phyloP scores from a whole-genome alignment of 208 protist species.

The Endotrypanum monterogeii region DNA sequence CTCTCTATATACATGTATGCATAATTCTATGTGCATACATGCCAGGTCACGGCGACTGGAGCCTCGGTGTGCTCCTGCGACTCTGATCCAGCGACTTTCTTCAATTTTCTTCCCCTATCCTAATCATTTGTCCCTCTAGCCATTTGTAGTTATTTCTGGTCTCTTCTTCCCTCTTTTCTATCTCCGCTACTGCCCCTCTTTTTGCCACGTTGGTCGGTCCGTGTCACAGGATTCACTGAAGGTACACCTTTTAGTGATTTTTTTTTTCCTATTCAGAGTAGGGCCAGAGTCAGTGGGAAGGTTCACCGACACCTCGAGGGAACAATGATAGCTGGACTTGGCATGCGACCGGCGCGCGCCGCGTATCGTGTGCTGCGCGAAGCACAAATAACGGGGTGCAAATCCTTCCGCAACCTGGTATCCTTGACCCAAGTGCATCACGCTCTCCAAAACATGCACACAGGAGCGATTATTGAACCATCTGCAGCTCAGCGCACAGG shows the following conservation, averaged over 20 bases:
- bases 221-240: too few relatives aligned
- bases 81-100: too few relatives aligned
- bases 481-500: not conserved
- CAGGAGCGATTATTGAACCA: not conserved
- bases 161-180: too few relatives aligned
- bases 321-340: not conserved
- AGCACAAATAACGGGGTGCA: not conserved
- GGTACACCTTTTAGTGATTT: not conserved
- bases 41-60: too few relatives aligned
- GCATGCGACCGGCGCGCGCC: not conserved
- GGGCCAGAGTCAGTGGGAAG: not conserved
- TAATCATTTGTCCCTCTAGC: too few relatives aligned
- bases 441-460: not conserved
- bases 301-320: not conserved
- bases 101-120: too few relatives aligned
- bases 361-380: not conserved
- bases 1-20: too few relatives aligned
- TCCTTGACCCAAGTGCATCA: not conserved
- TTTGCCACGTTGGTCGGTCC: too few relatives aligned
- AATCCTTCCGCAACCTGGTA: not conserved
- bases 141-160: too few relatives aligned
- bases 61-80: too few relatives aligned
- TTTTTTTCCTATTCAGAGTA: not conserved
- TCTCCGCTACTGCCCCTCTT: too few relatives aligned
- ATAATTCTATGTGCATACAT: too few relatives aligned